A percentile compares a stretch with the other conserved stretches of the same genome.
These are phyloP conservation scores for Chaetomiaceae sp. DNA, from an alignment of 2,329 filamentous ascomycete genomes.

Conservation along the genomic window DNA sequence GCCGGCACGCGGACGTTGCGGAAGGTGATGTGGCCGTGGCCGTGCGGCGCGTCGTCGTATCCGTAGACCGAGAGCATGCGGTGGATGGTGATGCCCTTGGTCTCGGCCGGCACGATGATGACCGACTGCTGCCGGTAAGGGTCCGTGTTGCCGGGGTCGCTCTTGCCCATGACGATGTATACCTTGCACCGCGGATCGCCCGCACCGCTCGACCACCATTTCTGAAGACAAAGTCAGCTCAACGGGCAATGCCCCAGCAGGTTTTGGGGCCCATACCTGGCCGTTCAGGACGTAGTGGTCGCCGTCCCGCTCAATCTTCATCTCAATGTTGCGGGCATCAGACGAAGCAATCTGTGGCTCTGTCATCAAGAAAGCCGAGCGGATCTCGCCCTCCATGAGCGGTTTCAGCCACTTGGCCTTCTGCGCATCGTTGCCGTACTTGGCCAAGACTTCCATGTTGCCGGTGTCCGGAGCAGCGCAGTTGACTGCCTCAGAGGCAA, in stretches of 20 bases:
- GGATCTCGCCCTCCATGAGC: constrained; percentile 75
- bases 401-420: constrained; percentile 79
- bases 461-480: constrained; percentile 88
- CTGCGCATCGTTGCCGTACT: constrained; percentile 80
- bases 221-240: constrained; percentile 43
- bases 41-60: constrained; percentile 97
- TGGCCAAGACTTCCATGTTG: constrained; percentile 92
- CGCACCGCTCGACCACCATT: constrained; percentile 98
- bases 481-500: constrained; percentile 82
- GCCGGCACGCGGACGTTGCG: constrained; percentile 82
- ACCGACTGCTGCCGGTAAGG: constrained; percentile 90
- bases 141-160: constrained; percentile 66
- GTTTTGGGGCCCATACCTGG: constrained; percentile 45
- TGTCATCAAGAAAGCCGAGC: constrained; percentile 90
- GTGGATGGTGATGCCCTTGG: constrained; percentile 83
- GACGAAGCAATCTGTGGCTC: constrained; percentile 83
- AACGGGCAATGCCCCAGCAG: neutral
- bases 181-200: constrained; percentile 88
- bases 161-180: constrained; percentile 97
- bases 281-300: constrained; percentile 90
- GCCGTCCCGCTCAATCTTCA: constrained; percentile 76
- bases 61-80: constrained; percentile 93
- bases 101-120: constrained; percentile 73
- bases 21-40: constrained; percentile 89
- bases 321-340: constrained; percentile 87